These are phyloP conservation scores for Aspergillus hancockii DNA, from an alignment of 495 filamentous ascomycete species.

Conservation along the genomic window DNA sequence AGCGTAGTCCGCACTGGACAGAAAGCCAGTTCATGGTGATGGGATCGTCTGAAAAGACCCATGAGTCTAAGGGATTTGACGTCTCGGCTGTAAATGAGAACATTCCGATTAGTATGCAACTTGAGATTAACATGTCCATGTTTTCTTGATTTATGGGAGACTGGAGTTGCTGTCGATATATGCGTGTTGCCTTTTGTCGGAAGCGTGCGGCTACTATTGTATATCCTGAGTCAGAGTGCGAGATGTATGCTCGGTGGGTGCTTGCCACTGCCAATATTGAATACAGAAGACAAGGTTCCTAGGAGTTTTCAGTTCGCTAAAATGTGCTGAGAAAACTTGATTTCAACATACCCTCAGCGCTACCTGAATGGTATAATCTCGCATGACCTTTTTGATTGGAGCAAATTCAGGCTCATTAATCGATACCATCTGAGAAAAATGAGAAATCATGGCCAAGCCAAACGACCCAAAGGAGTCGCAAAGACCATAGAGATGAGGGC, in stretches of 20 bases:
- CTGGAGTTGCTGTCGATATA: not conserved
- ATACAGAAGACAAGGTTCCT: slow-evolving; percentile 1
- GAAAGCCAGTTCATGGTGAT: slow-evolving; percentile 1
- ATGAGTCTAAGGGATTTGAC: not conserved
- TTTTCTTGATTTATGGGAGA: not conserved
- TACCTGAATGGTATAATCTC: not conserved
- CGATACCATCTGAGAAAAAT: not conserved
- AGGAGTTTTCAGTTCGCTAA: not conserved
- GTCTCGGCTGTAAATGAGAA: not conserved
- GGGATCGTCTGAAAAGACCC: slow-evolving; percentile 2
- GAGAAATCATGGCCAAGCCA: not conserved
- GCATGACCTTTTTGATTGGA: not conserved
- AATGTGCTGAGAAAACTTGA: not conserved
- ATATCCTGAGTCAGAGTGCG: not conserved
- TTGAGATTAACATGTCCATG: slow-evolving; percentile 3
- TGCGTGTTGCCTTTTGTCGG: not conserved
- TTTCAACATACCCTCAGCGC: not conserved
- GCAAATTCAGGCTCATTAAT: not conserved
- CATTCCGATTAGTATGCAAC: slow-evolving; percentile 1
- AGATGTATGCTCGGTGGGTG: not conserved
- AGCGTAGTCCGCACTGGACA: slow-evolving; percentile 1
- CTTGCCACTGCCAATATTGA: slow-evolving; percentile 3
- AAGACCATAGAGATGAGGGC: not conserved
- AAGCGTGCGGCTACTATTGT: not conserved
- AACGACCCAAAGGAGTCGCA: not conserved